Evolutionary conservation across 192 early-diverging fungal species (phyloP), one percentile per base, ranked within the genome.

Genomic region (Diversispora epigaea): DNA sequence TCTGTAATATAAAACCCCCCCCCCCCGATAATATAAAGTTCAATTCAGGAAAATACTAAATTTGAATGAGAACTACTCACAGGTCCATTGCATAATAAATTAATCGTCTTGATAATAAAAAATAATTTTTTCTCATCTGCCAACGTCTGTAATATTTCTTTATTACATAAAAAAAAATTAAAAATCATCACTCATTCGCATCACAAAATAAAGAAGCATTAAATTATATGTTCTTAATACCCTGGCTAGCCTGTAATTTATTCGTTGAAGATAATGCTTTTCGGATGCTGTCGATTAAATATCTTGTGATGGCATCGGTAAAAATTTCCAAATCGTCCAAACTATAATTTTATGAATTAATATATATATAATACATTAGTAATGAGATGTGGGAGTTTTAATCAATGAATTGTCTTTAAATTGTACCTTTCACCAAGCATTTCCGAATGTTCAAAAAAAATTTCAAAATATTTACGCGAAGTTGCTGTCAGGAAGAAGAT

Each of bases 1-100:
- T n/a, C 25, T 57, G 43, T 12, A 61, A 7, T n/a, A n/a, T n/a
- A 66, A 12, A 79, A 39, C n/a, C n/a, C n/a, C 41, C 32, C 12
- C 0, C 14, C 10, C 52, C 25, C n/a, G 10, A 46, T 64, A n/a
- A 32, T 12, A 56, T 19, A 39, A 7, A n/a, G 21, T 66, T n/a
- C 15, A 41, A 66, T 41, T 9, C 44, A 64, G 68, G 50, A n/a
- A n/a, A 73, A 4, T 49, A 66, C 40, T n/a, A 21, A 41, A 7
- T 17, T 14, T 21, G 12, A 43, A 21, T 19, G 21, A 56, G 49
- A n/a, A 19, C 39, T 64, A 78, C 83, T 73, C 81, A 86, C 87
- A 3, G 84, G 84, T 40, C 84, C 87, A 55, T 81, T 79, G 41
- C 82, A 80, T 6, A 85, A 46, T 32, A 88, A 80, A 39, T 84